These are phyloP conservation scores for Alternaria brassicicola DNA, from an alignment of 2,329 filamentous ascomycete genomes.

Conservation along the genomic window DNA sequence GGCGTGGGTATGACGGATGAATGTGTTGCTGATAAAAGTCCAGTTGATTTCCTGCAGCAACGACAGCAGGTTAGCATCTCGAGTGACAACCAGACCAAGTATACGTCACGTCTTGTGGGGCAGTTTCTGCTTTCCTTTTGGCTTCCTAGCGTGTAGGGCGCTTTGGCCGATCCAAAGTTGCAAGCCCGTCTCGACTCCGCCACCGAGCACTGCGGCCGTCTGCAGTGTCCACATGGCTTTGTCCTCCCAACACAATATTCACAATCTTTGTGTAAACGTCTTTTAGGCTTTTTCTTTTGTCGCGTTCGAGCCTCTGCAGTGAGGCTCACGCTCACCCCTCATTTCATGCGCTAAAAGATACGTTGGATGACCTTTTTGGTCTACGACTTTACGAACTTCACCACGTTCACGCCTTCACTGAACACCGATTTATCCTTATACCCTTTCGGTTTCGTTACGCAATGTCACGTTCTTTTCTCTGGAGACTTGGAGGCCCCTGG, in stretches of 20 bases:
- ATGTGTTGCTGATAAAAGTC: slow-evolving; percentile 14
- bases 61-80: slow-evolving; percentile 49
- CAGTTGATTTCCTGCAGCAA: slow-evolving; percentile 49
- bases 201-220: not conserved
- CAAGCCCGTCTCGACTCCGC: not conserved
- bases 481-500: not conserved
- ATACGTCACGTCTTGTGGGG: slow-evolving; percentile 53
- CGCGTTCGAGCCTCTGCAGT: not conserved
- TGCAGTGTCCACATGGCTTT: not conserved
- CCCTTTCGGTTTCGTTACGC: slow-evolving; percentile 2
- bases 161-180: not conserved
- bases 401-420: not conserved
- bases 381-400: slow-evolving; percentile 5
- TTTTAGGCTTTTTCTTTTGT: not conserved
- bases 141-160: slow-evolving; percentile 27
- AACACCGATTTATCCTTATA: slow-evolving; percentile 5
- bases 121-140: slow-evolving; percentile 51
- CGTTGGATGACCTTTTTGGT: not conserved
- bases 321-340: not conserved
- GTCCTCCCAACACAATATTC: not conserved
- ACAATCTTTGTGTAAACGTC: not conserved
- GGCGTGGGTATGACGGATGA: not conserved
- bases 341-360: slow-evolving; percentile 4
- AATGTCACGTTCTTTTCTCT: not conserved
- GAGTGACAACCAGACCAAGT: slow-evolving; percentile 46